Percentiles rank a stretch among this genome's conserved stretches.
Evolutionary conservation across 202 grass and related monocot genomes (phyloP).

Genomic region (Schoenoplectus tabernaemontani): DNA sequence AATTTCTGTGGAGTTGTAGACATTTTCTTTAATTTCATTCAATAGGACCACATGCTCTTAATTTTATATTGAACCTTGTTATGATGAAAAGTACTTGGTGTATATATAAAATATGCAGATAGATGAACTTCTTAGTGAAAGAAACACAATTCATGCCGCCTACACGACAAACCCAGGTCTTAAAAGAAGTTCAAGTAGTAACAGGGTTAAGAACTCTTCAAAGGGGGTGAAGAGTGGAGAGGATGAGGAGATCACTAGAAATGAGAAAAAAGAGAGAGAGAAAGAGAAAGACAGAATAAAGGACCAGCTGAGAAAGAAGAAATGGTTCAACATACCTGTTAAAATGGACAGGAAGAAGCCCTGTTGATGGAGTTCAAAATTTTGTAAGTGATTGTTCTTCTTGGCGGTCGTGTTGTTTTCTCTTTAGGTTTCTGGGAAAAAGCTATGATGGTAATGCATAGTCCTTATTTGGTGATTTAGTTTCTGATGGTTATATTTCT

Average conservation of each 20-base stretch:
- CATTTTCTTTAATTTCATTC: neutral
- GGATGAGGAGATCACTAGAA: conserved; percentile 22
- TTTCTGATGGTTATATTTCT: conserved; percentile 12
- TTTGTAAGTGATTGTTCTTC: neutral
- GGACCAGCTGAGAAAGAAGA: conserved; percentile 48
- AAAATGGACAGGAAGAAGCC: conserved; percentile 92
- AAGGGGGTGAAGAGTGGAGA: conserved; percentile 43
- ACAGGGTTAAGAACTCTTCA: conserved; percentile 50
- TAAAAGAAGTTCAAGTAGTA: conserved; percentile 50
- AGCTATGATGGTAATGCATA: neutral
- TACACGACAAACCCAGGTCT: conserved; percentile 63
- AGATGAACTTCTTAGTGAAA: conserved; percentile 78
- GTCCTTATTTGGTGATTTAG: neutral
- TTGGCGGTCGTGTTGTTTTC: neutral
- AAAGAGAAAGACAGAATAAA: conserved; percentile 18
- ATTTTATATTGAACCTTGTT: neutral
- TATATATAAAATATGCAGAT: conserved; percentile 34
- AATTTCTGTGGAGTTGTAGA: neutral
- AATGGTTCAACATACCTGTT: conserved; percentile 87
- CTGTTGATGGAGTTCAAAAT: conserved; percentile 36
- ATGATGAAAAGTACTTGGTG: neutral
- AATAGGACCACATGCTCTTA: neutral
- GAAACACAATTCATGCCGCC: conserved; percentile 77
- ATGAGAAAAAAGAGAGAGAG: conserved; percentile 26
- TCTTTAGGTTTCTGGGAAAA: conserved; percentile 3